A percentile compares a stretch with the other conserved stretches of the same genome.
These are phyloP conservation scores for Teratosphaeria pseudoeucalypti DNA, from an alignment of 2,329 filamentous ascomycete genomes.

Conservation along the genomic window DNA sequence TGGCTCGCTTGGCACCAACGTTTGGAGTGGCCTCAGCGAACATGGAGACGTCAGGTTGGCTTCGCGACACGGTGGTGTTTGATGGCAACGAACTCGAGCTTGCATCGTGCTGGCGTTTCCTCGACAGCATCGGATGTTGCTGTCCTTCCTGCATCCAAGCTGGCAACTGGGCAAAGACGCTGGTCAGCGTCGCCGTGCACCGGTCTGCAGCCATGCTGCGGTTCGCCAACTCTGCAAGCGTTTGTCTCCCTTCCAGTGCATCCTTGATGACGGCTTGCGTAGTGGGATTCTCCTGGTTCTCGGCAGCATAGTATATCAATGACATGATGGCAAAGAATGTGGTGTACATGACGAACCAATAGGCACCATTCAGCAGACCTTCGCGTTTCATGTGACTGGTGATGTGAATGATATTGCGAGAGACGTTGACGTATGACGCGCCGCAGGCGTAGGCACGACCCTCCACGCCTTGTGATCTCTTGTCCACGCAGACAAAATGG, in stretches of 20 bases:
- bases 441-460: slow-evolving; percentile 69
- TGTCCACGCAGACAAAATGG: slow-evolving; percentile 63
- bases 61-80: slow-evolving; percentile 9
- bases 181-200: slow-evolving; percentile 66
- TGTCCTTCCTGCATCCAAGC: slow-evolving; percentile 40
- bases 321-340: slow-evolving; percentile 74
- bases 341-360: slow-evolving; percentile 80
- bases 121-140: slow-evolving; percentile 27
- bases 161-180: slow-evolving; percentile 74
- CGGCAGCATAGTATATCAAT: slow-evolving; percentile 67
- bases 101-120: slow-evolving; percentile 37
- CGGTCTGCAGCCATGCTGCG: slow-evolving; percentile 82
- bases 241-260: slow-evolving; percentile 72
- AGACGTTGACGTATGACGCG: slow-evolving; percentile 55
- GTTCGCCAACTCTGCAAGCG: slow-evolving; percentile 66
- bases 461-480: slow-evolving; percentile 47
- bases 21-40: slow-evolving; percentile 2
- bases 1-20: slow-evolving; percentile 12
- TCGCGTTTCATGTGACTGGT: slow-evolving; percentile 67
- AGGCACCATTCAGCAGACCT: slow-evolving; percentile 65
- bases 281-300: slow-evolving; percentile 65
- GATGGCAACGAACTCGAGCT: slow-evolving; percentile 2
- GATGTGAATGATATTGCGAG: slow-evolving; percentile 68
- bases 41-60: slow-evolving; percentile 19
- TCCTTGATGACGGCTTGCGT: slow-evolving; percentile 75